These are phyloP conservation scores for Candida morakotiae DNA, from an alignment of 805 yeast species.

Conservation along the genomic window DNA sequence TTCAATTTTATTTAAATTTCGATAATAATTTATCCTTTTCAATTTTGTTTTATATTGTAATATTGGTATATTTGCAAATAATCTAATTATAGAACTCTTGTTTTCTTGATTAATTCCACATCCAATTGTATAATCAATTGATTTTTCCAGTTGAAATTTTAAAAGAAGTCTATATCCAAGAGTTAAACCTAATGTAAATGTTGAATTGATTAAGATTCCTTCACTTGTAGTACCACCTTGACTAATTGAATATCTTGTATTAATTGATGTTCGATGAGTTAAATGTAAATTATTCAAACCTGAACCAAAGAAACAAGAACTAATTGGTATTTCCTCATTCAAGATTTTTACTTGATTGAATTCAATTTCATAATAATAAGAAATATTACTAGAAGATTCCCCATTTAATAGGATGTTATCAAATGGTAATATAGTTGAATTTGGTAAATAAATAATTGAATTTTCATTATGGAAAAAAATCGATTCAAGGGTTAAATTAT, in stretches of 20 bases:
- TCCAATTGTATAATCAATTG: not conserved
- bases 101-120: not conserved
- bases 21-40: no score
- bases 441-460: not conserved
- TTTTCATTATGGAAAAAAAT: not conserved
- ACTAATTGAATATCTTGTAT: not conserved
- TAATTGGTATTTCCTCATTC: not conserved
- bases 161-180: not conserved
- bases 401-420: not conserved
- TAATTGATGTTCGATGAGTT: not conserved
- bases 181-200: not conserved
- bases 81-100: not conserved
- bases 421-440: not conserved
- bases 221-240: not conserved
- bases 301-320: not conserved
- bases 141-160: not conserved
- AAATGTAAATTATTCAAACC: not conserved
- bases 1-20: not conserved
- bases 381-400: not conserved
- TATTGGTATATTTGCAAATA: not conserved
- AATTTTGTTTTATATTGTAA: not conserved
- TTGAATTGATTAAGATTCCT: not conserved
- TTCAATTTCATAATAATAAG: not conserved
- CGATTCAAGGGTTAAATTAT: no score
- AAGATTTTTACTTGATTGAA: not conserved